phyloP scores from a whole-genome alignment of 495 filamentous ascomycete genomes.

The Aspergillus steynii region DNA sequence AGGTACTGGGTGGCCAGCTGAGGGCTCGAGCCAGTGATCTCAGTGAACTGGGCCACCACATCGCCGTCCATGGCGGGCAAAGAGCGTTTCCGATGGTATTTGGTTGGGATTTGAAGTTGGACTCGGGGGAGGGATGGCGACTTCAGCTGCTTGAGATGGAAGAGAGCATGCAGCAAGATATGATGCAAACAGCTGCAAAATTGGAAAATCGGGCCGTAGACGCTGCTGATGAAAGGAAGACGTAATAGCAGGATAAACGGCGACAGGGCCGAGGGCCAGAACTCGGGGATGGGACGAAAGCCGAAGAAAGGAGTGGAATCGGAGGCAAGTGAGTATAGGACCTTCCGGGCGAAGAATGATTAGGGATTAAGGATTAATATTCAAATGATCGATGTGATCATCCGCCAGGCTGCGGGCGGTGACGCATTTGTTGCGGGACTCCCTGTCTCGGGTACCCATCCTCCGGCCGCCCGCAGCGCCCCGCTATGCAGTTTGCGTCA shows the following conservation, averaged over 20 bases:
- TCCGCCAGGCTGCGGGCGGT: neutral
- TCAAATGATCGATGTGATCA: neutral
- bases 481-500: neutral
- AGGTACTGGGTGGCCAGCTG: conserved; percentile 77
- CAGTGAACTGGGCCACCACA: conserved; percentile 50
- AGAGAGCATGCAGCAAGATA: conserved; percentile 6
- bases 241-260: neutral
- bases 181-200: conserved; percentile 44
- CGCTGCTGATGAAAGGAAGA: neutral
- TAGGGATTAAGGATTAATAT: neutral
- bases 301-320: neutral
- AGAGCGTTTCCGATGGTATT: conserved; percentile 6
- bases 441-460: neutral
- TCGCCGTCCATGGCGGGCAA: conserved; percentile 64
- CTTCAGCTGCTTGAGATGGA: conserved; percentile 3
- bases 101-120: conserved; percentile 6
- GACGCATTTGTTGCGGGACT: conserved; percentile 12
- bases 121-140: neutral
- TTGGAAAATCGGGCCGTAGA: conserved; percentile 8
- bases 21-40: conserved; percentile 65
- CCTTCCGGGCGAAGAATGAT: neutral
- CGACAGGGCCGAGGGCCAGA: neutral
- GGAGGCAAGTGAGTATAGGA: neutral
- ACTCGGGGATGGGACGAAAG: neutral
- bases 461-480: neutral